Conservation (phyloP, 306 rosid genomes). For the Cotoneaster glaucophyllus region DNA sequence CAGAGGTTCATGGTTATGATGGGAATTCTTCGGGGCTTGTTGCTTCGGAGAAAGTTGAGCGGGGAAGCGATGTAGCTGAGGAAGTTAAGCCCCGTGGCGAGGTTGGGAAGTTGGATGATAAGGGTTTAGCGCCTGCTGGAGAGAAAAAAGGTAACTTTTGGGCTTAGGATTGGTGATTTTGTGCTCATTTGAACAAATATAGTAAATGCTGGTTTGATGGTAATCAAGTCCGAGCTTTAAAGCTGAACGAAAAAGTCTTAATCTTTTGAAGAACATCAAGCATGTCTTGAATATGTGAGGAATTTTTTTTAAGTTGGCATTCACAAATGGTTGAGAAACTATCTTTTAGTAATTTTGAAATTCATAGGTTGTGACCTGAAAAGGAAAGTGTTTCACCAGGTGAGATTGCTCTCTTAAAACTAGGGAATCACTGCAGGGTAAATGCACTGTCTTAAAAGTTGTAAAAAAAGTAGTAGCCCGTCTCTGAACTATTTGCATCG, state of each 20-base stretch:
- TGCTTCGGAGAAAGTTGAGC: constrained; percentile 44
- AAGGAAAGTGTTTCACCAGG: not conserved
- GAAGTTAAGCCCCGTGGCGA: constrained; percentile 41
- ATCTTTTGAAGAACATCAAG: not conserved
- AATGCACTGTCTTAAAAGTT: not conserved
- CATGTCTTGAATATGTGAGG: not conserved
- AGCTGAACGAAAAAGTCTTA: not conserved
- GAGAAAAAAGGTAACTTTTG: constrained; percentile 52
- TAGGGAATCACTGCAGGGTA: not conserved
- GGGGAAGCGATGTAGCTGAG: constrained; percentile 13
- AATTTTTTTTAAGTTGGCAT: not conserved
- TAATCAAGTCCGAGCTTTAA: not conserved
- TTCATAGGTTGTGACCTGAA: not conserved
- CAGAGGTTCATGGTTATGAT: constrained; percentile 39
- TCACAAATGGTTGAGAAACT: not conserved
- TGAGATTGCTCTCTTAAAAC: not conserved
- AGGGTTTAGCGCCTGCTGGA: constrained; percentile 26
- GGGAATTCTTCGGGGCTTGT: constrained; percentile 31
- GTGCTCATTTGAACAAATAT: not conserved
- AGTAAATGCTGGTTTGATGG: not conserved
- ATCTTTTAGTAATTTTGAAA: not conserved
- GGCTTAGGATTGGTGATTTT: not conserved
- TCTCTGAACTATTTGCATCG: not conserved
- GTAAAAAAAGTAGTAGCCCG: not conserved
- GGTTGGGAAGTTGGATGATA: constrained; percentile 40